A percentile compares a stretch with the other conserved stretches of the same genome.
These are phyloP conservation scores for Posidonia oceanica DNA, from an alignment of 116 monocot species.

Conservation along the genomic window DNA sequence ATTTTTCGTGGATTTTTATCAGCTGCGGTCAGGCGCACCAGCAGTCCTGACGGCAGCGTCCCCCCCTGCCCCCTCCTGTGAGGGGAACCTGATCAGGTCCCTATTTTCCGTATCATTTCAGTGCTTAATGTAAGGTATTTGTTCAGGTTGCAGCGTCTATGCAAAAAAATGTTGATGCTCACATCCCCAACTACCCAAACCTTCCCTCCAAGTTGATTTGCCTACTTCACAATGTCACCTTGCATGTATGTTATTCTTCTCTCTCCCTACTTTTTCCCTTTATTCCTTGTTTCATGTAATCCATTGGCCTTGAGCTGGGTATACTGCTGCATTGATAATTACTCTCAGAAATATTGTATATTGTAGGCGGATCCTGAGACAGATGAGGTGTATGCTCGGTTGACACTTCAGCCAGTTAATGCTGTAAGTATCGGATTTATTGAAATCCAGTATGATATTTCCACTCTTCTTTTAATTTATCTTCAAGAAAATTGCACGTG, in stretches of 20 bases:
- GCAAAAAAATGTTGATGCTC: conserved; percentile 55
- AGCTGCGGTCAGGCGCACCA: too few species aligned
- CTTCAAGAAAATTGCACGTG: background rate
- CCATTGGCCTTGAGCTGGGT: background rate
- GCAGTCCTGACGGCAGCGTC: too few species aligned
- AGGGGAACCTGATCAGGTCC: too few species aligned
- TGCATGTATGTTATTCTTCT: conserved; percentile 43
- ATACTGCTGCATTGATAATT: background rate
- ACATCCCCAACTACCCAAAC: conserved; percentile 76
- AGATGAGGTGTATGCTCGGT: conserved; percentile 91
- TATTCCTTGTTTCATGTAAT: background rate
- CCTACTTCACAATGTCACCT: conserved; percentile 65
- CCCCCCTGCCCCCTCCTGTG: too few species aligned
- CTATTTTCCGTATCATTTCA: background rate
- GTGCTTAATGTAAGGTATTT: background rate
- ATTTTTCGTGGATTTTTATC: too few species aligned
- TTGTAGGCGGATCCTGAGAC: conserved; percentile 78
- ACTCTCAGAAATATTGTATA: background rate
- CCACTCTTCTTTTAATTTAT: background rate
- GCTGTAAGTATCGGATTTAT: conserved; percentile 25
- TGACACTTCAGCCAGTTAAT: conserved; percentile 88
- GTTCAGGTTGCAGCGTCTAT: conserved; percentile 82
- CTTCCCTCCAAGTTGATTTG: conserved; percentile 81
- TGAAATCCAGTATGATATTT: too few species aligned
- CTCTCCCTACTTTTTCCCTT: background rate